Evolutionary conservation across 495 filamentous ascomycete genomes (phyloP).

Genomic region (Aspergillus coremiiformis): DNA sequence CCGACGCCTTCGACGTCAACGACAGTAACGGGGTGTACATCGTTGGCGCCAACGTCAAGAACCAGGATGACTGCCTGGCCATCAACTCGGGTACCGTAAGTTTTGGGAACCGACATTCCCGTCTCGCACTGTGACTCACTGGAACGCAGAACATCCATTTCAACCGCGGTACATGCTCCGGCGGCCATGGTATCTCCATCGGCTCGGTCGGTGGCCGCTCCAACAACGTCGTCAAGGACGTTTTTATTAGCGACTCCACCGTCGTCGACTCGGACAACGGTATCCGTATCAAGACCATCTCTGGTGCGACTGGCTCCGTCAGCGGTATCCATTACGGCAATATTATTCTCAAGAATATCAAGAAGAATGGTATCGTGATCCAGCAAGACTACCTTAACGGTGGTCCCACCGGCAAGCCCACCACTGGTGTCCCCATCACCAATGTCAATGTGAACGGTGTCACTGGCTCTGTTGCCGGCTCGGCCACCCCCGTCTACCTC

Average conservation of each 20-base stretch:
- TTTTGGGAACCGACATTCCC: no score
- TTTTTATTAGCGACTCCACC: constrained; percentile 46
- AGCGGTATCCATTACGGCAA: constrained; percentile 51
- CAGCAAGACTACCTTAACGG: constrained; percentile 66
- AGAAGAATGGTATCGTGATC: constrained; percentile 57
- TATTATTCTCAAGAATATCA: constrained; percentile 51
- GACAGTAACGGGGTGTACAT: constrained; percentile 44
- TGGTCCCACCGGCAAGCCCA: constrained; percentile 51
- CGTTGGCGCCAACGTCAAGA: constrained; percentile 46
- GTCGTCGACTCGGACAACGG: constrained; percentile 51
- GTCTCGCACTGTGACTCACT: background rate
- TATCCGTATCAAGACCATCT: constrained; percentile 59
- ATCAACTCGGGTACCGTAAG: constrained; percentile 49
- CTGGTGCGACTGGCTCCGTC: constrained; percentile 49
- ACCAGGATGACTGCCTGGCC: constrained; percentile 59
- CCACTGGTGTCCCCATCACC: constrained; percentile 55
- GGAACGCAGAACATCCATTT: constrained; percentile 42
- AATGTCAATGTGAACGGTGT: constrained; percentile 47
- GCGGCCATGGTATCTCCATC: constrained; percentile 63
- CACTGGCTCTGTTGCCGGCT: constrained; percentile 40
- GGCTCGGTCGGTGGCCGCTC: constrained; percentile 59
- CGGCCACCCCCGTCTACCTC: constrained; percentile 45
- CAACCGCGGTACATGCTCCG: constrained; percentile 46
- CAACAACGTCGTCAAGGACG: constrained; percentile 52
- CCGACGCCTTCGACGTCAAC: constrained; percentile 60